These are phyloP conservation scores for Suhomyces chickasaworum DNA, from an alignment of 1,139 yeast genomes.

Conservation along the genomic window DNA sequence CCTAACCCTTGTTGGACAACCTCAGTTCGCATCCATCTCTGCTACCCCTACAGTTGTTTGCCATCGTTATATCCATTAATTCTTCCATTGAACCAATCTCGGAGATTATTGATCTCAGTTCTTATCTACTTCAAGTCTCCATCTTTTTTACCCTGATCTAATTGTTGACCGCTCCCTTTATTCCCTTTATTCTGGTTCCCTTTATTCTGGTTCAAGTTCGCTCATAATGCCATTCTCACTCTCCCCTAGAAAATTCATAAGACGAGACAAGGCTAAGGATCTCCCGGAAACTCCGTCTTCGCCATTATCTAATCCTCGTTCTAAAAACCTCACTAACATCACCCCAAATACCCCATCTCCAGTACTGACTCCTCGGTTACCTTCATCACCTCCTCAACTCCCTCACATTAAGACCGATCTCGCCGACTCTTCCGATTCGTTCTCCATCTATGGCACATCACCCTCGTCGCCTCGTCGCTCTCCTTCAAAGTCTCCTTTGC, in stretches of 20 bases:
- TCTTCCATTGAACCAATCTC: too few relatives aligned
- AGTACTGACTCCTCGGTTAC: neutral
- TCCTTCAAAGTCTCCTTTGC: constrained; percentile 11
- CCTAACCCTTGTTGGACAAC: too few relatives aligned
- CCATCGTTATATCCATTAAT: too few relatives aligned
- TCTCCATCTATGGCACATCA: constrained; percentile 7
- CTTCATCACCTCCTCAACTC: constrained; percentile 3
- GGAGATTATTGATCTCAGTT: too few relatives aligned
- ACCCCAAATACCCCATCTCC: constrained; percentile 2
- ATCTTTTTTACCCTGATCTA: too few relatives aligned
- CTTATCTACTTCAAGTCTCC: too few relatives aligned
- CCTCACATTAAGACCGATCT: constrained; percentile 7
- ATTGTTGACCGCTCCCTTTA: too few relatives aligned
- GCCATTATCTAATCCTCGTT: neutral
- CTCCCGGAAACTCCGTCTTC: constrained; percentile 1
- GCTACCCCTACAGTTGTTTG: too few relatives aligned
- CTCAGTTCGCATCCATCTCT: too few relatives aligned
- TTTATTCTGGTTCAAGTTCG: too few relatives aligned
- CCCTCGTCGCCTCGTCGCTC: constrained; percentile 10
- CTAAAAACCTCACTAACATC: neutral
- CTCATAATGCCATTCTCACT: constrained; percentile 11
- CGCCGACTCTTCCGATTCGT: constrained; percentile 6
- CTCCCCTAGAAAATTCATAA: constrained; percentile 9
- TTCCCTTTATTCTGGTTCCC: too few relatives aligned
- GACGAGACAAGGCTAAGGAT: constrained; percentile 1